phyloP scores from a whole-genome alignment of 768 basidiomycete genomes.

The Mycena chlorophos region DNA sequence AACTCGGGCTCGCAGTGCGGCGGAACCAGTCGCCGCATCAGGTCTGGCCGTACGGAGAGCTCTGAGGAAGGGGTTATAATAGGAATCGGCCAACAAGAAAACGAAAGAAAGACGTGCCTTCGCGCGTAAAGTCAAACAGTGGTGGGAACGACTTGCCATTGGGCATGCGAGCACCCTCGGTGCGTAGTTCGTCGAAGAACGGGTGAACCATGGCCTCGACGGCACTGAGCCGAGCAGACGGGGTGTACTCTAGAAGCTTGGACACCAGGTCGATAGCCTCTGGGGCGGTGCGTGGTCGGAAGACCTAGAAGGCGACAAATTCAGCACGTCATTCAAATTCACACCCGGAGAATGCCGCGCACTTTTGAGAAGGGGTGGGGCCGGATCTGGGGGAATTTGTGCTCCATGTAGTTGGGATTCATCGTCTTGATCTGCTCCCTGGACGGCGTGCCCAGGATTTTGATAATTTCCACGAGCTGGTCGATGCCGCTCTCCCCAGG shows the following conservation, averaged over 20 bases:
- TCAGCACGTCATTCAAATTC: slow-evolving; percentile 16
- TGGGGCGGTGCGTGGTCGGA: slow-evolving; percentile 93
- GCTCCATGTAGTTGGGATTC: slow-evolving; percentile 99
- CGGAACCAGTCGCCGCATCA: slow-evolving; percentile 90
- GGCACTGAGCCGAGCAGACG: slow-evolving; percentile 84
- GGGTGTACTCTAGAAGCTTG: slow-evolving; percentile 97
- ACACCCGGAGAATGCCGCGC: slow-evolving; percentile 17
- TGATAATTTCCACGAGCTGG: slow-evolving; percentile 99
- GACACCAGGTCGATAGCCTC: slow-evolving; percentile 97
- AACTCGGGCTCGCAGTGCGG: slow-evolving; percentile 88
- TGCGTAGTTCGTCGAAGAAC: slow-evolving; percentile 95
- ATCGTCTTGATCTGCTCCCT: slow-evolving; percentile 99
- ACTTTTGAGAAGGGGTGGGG: slow-evolving; percentile 99
- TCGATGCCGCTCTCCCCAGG: slow-evolving; percentile 99
- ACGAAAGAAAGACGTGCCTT: slow-evolving; percentile 59
- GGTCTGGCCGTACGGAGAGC: slow-evolving; percentile 92
- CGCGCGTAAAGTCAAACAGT: slow-evolving; percentile 93
- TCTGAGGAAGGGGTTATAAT: slow-evolving; percentile 58
- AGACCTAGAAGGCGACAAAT: slow-evolving; percentile 62
- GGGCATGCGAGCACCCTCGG: slow-evolving; percentile 90
- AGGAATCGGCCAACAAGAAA: no score
- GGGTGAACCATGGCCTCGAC: slow-evolving; percentile 91
- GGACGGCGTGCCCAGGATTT: slow-evolving; percentile 97
- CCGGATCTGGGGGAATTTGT: slow-evolving; percentile 99
- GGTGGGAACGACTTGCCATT: slow-evolving; percentile 95